Evolutionary conservation across 2,329 filamentous ascomycete species (phyloP).

Genomic region (Zasmidium angulare): DNA sequence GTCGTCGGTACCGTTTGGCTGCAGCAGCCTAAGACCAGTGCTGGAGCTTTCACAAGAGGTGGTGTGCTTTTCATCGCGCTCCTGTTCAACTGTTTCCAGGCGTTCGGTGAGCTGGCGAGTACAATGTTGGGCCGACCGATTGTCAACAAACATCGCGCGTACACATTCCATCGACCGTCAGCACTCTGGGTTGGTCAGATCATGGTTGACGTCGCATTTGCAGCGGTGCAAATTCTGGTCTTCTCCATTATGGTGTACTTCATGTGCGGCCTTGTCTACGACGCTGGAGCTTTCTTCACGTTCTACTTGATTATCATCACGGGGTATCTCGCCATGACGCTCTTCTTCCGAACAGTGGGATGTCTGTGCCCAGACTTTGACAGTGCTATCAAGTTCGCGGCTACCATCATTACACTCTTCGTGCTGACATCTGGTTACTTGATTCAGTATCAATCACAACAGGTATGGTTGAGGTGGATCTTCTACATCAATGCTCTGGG

Average conservation of each 20-base stretch:
- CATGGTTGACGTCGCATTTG: constrained; percentile 69
- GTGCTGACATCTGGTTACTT: constrained; percentile 79
- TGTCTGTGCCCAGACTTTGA: constrained; percentile 79
- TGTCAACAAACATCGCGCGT: constrained; percentile 80
- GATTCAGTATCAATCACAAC: constrained; percentile 73
- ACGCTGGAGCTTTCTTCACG: constrained; percentile 74
- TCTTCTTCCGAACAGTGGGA: constrained; percentile 74
- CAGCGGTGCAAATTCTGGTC: constrained; percentile 66
- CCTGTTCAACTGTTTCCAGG: constrained; percentile 84
- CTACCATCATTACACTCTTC: constrained; percentile 77
- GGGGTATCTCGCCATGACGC: constrained; percentile 61
- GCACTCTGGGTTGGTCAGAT: constrained; percentile 84
- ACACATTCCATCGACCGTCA: constrained; percentile 78
- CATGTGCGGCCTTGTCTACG: constrained; percentile 68
- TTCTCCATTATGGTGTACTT: constrained; percentile 79
- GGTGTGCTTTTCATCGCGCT: constrained; percentile 78
- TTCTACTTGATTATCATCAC: constrained; percentile 58
- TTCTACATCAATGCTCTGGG: constrained; percentile 75
- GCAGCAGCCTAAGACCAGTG: constrained; percentile 61
- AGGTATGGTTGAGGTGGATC: constrained; percentile 76
- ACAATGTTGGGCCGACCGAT: constrained; percentile 76
- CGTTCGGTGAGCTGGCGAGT: constrained; percentile 72
- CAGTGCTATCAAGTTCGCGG: constrained; percentile 77
- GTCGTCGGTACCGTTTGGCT: constrained; percentile 79
- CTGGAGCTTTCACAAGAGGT: constrained; percentile 76